Evolutionary conservation across 345 rosid species (phyloP), one percentile per base, ranked within the genome.

Genomic region (Corchorus olitorius): DNA sequence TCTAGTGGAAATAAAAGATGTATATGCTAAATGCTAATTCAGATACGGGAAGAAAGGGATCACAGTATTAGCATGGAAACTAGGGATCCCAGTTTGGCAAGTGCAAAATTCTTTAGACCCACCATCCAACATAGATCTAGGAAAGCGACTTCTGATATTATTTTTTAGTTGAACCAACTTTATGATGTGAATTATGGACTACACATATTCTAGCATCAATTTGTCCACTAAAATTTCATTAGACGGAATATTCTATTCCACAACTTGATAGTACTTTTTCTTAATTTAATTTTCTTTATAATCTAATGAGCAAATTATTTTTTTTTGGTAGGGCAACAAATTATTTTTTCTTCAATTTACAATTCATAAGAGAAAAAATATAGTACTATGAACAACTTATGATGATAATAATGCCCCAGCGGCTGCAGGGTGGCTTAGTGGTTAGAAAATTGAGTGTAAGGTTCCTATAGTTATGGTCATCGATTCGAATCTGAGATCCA

Each of bases 191-290:
- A 45, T 39, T 43, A 41, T 65, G 70, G 70, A 19, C 33, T 65
- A 43, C 70, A 65, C 9, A 41, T 39, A 39, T 43, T 19, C 34
- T 43, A 1, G 4, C 52, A 41, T 20, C 52, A 43, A 41, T 11
- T 65, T 65, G 70, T 19, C 34, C 70, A 65, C 34, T 41, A n/a
- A 65, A 15, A 9, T 65, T 10, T 19, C 52, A n/a, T 65, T n/a
- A 34, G 14, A 34, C 10, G 9, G 19, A 34, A 34, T 14, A 61
- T 34, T 34, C 65, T 9, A 12, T 33, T 10, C 34, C 41, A 10
- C 41, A 60, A 60, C 41, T 60, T 27, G 64, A 41, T 41, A 41
- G 5, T 7, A 41, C 5, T 7, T 41, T 4, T 41, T 41, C 7
- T 7, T 41, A 41, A 0, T n/a, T 55, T 55, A n/a, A 1, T 56